Evolutionary conservation across 176 grass and related monocot genomes (phyloP).

Genomic region (Zoysia japonica): DNA sequence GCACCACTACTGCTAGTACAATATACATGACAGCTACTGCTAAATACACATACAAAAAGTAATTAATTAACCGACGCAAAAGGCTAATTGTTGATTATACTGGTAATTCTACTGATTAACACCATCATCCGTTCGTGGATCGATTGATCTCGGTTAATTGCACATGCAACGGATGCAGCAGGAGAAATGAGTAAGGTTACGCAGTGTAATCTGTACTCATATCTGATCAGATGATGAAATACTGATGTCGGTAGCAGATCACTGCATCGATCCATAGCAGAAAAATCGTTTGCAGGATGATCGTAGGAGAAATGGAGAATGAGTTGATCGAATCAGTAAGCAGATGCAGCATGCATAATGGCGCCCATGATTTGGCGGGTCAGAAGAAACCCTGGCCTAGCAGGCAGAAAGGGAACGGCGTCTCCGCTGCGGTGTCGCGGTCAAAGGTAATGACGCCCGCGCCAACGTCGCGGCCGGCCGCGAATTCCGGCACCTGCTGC

Average conservation of each 20-base stretch:
- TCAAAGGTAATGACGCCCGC: constrained; percentile 22
- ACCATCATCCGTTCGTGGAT: not conserved
- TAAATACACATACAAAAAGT: not conserved
- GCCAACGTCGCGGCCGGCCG: not conserved
- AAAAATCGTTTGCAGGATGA: constrained; percentile 9
- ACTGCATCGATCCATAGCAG: constrained; percentile 12
- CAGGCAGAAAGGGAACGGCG: constrained; percentile 65
- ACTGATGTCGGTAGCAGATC: not conserved
- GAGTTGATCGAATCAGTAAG: not conserved
- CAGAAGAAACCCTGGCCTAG: constrained; percentile 65
- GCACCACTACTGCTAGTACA: not conserved
- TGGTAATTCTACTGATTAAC: not conserved
- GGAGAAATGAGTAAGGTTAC: not conserved
- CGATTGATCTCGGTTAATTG: too few relatives aligned
- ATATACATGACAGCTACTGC: not conserved
- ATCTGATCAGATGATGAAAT: constrained; percentile 7
- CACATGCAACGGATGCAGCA: not conserved
- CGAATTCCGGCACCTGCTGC: constrained; percentile 46
- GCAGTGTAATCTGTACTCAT: not conserved
- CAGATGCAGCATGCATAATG: not conserved
- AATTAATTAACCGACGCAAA: not conserved
- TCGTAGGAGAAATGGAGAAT: not conserved
- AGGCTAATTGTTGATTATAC: not conserved
- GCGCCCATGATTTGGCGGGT: not conserved
- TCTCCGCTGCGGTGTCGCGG: constrained; percentile 18